These are phyloP conservation scores for Citrus unshiu DNA, from an alignment of 345 rosid genomes.

Conservation along the genomic window DNA sequence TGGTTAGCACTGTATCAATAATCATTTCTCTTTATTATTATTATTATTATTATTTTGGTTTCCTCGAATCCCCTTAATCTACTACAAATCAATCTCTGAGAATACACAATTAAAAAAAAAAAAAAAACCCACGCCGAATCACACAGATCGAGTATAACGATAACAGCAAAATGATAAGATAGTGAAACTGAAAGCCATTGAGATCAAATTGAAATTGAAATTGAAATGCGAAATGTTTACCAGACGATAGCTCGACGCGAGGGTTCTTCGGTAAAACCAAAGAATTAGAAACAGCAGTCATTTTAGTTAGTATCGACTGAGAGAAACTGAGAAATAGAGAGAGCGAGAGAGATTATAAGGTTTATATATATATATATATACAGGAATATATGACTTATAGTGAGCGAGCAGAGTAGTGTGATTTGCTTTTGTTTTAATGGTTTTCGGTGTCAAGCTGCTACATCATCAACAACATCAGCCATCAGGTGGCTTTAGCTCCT, in stretches of 20 bases:
- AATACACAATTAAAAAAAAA: no score
- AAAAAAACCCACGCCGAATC: no score
- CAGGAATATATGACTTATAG: no score
- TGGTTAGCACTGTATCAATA: no score
- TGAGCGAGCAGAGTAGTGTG: no score
- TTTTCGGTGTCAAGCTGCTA: no score
- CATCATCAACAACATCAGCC: no score
- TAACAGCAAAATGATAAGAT: not conserved
- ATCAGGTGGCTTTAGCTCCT: not conserved
- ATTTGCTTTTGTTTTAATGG: no score
- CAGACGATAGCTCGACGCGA: slow-evolving; percentile 28
- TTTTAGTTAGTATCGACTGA: slow-evolving; percentile 10
- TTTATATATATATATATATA: no score
- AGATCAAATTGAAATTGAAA: not conserved
- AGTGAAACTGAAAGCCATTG: not conserved
- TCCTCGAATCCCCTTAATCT: no score
- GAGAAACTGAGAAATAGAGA: not conserved
- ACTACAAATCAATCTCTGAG: no score
- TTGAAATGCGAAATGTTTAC: slow-evolving; percentile 26
- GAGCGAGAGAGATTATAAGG: not conserved
- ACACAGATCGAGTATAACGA: not conserved
- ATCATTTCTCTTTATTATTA: not conserved
- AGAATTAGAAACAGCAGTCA: slow-evolving; percentile 51
- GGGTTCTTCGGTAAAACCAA: slow-evolving; percentile 41
- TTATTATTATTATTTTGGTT: no score